Conservation (phyloP, 2,329 filamentous ascomycete species). For the Paramyrothecium sp. region DNA sequence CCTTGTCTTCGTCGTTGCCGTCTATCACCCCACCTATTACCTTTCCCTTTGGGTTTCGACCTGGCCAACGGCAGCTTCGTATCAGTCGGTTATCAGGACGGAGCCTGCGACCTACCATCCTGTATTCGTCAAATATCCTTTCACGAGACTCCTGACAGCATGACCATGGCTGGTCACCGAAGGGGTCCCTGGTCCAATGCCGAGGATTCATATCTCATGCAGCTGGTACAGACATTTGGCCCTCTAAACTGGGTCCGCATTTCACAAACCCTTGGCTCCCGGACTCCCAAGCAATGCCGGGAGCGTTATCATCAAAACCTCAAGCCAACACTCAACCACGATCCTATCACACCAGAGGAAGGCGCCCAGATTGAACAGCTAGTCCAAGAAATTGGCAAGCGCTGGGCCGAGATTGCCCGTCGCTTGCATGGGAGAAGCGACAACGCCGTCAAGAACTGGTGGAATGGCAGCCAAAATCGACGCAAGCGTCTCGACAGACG, state of each 20-base stretch:
- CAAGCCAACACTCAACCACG: conserved; percentile 71
- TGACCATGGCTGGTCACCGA: conserved; percentile 17
- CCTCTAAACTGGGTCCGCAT: conserved; percentile 90
- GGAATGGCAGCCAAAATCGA: conserved; percentile 90
- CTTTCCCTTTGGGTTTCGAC: too few species aligned
- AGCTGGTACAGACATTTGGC: conserved; percentile 69
- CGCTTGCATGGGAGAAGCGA: conserved; percentile 81
- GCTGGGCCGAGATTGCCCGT: conserved; percentile 91
- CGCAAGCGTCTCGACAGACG: conserved; percentile 52
- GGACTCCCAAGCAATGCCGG: conserved; percentile 91
- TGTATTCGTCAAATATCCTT: too few species aligned
- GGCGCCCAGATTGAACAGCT: conserved; percentile 72
- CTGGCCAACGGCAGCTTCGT: too few species aligned
- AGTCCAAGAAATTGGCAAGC: conserved; percentile 76
- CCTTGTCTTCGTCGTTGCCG: too few species aligned
- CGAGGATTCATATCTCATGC: conserved; percentile 71
- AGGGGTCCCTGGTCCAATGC: conserved; percentile 81
- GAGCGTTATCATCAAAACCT: conserved; percentile 94
- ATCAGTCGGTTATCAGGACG: too few species aligned
- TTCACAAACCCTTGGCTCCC: conserved; percentile 69
- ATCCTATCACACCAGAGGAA: conserved; percentile 70
- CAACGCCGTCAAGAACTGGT: conserved; percentile 98
- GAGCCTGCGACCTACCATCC: too few species aligned
- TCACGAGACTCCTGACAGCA: neutral
- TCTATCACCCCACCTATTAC: too few species aligned